These are phyloP conservation scores for Microstegium vimineum DNA, from an alignment of 176 grass and related monocot genomes.

Conservation along the genomic window DNA sequence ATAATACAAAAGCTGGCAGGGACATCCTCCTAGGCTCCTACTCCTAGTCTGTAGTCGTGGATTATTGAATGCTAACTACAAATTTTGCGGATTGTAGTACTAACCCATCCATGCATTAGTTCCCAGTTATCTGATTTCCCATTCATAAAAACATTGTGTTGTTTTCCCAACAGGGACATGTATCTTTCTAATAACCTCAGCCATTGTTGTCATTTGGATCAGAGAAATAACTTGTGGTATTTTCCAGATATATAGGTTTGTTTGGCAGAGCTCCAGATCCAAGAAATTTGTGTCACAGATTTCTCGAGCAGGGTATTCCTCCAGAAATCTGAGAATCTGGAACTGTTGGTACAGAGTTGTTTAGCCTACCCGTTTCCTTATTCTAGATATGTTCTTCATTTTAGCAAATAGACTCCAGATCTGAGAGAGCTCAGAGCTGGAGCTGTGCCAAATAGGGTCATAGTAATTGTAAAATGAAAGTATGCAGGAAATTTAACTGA, in stretches of 20 bases:
- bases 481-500: neutral
- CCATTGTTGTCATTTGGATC: neutral
- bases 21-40: neutral
- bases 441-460: neutral
- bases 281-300: neutral
- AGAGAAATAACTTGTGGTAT: neutral
- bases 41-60: neutral
- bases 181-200: neutral
- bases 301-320: neutral
- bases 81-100: neutral
- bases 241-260: neutral
- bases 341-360: neutral
- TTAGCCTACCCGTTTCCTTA: neutral
- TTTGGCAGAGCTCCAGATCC: neutral
- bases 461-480: neutral
- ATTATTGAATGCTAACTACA: neutral
- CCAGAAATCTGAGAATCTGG: neutral
- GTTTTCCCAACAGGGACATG: neutral
- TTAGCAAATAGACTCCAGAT: neutral
- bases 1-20: neutral
- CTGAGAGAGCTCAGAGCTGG: neutral
- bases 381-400: neutral
- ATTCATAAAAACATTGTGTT: neutral
- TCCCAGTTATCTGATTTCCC: neutral
- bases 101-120: neutral